Percentiles rank a stretch among this genome's conserved stretches.
Evolutionary conservation across 192 early-diverging fungal species (phyloP).

Genomic region (Neocallimastix lanati): DNA sequence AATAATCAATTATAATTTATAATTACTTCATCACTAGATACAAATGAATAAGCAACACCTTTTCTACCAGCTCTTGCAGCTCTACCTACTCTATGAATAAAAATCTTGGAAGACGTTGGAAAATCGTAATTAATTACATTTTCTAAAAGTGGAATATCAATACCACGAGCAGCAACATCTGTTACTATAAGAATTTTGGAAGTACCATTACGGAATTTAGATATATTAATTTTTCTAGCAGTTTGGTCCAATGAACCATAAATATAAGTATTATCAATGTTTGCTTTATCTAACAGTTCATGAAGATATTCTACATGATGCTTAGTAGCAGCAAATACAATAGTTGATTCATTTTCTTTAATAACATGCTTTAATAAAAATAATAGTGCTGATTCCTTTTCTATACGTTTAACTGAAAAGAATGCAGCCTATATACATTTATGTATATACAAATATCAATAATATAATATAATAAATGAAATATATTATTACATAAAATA

Average conservation of each 20-base stretch:
- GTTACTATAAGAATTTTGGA: constrained; percentile 80
- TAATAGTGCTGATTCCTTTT: constrained; percentile 80
- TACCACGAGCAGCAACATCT: constrained; percentile 96
- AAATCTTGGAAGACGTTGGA: constrained; percentile 75
- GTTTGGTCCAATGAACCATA: constrained; percentile 90
- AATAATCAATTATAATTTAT: no score
- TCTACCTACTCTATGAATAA: constrained; percentile 94
- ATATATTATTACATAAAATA: constrained; percentile 5
- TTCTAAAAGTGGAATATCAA: constrained; percentile 92
- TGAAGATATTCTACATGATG: constrained; percentile 94
- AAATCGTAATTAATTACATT: constrained; percentile 98
- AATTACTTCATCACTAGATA: constrained; percentile 55
- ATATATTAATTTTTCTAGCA: constrained; percentile 71
- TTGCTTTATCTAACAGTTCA: constrained; percentile 44
- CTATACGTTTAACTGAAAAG: constrained; percentile 61
- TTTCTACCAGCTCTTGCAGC: constrained; percentile 82
- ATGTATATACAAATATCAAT: no score
- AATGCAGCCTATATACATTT: constrained; percentile 85
- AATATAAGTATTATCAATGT: constrained; percentile 66
- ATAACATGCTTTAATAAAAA: constrained; percentile 65
- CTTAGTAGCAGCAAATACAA: constrained; percentile 90
- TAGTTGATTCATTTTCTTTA: constrained; percentile 33
- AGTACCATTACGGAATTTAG: constrained; percentile 57
- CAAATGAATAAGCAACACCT: constrained; percentile 81
- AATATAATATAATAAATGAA: no score